A percentile compares a stretch with the other conserved stretches of the same genome.
These are phyloP conservation scores for Macrocybe gigantea DNA, from an alignment of 768 basidiomycete genomes.

Conservation along the genomic window DNA sequence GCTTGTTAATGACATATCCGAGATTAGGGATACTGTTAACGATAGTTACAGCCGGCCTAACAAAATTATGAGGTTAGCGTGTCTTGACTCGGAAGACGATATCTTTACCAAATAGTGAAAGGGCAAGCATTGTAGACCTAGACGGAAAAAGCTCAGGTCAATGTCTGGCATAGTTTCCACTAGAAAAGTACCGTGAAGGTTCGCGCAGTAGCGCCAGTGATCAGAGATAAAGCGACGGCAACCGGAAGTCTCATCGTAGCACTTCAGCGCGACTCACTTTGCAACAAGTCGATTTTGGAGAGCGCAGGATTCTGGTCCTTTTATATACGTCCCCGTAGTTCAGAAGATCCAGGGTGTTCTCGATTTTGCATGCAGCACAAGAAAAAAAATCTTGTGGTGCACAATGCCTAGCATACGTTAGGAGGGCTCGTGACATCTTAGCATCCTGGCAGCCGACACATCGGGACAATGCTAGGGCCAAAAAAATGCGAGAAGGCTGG, in stretches of 20 bases:
- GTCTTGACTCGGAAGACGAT: background rate
- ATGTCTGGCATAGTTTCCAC: background rate
- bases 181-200: conserved; percentile 42
- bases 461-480: too few relatives aligned
- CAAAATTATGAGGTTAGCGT: background rate
- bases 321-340: too few relatives aligned
- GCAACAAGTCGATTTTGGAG: background rate
- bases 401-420: too few relatives aligned
- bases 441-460: too few relatives aligned
- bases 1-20: background rate
- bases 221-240: conserved; percentile 20
- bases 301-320: too few relatives aligned
- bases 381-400: too few relatives aligned
- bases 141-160: background rate
- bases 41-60: conserved; percentile 32
- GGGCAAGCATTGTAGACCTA: conserved; percentile 56
- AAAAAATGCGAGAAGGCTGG: too few relatives aligned
- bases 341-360: too few relatives aligned
- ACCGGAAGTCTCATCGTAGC: conserved; percentile 11
- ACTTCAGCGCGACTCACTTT: conserved; percentile 20
- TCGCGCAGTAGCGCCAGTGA: conserved; percentile 36
- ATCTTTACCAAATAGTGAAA: conserved; percentile 59
- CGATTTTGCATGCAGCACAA: too few relatives aligned
- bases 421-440: too few relatives aligned
- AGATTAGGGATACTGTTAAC: background rate